Base-by-base conservation (phyloP, 345 rosid genomes). In the Citrus cavaleriei region DNA sequence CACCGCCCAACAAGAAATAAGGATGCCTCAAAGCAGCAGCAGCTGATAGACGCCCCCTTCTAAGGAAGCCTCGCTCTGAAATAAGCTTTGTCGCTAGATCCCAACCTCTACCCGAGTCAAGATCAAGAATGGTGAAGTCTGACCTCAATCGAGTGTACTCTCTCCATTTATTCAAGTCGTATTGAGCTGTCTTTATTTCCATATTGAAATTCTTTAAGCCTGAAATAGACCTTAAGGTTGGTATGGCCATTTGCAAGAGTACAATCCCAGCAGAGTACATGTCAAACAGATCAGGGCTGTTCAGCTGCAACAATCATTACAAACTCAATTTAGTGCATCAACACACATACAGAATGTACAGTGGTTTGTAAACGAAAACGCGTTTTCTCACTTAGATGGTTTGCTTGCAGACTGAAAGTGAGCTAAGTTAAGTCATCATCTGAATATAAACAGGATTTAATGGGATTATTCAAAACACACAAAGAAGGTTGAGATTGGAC, bases 61-160 rank as follows among this genome's bases (percentile, higher is more conserved):
- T 72, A 78, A 93, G 86, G 77, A 80, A 86, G 24, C 97, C 93
- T 86, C 98, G 88, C 83, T 95, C 90, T 5, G 98, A 92, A 49
- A 93, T 84, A 46, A 95, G 89, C 84, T 90, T 93, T 3, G 91
- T 91, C 67, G 97, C 98, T 42, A 93, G 88, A 81, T 95, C 96
- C 99, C 99, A 93, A n/a, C 98, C 99, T 86, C 95, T 92, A 51
- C 94, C 98, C 0, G 94, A 91, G 75, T 95, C 99, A 3, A 95
- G 92, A 78, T 93, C 99, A 34, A 93, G 95, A 71, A 92, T 84
- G 54, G 84, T 91, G 24, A 95, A 84, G 84, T 93, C 93, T 6
- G 97, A 97, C 83, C 93, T 89, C 40, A 81, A 87, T 79, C 92
- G 87, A 60, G 95, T 93, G 78, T 42, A 70, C 77, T 86, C 84